Evolutionary conservation across 192 early-diverging fungal genomes (phyloP).

Genomic region (Umbelopsis sp.): DNA sequence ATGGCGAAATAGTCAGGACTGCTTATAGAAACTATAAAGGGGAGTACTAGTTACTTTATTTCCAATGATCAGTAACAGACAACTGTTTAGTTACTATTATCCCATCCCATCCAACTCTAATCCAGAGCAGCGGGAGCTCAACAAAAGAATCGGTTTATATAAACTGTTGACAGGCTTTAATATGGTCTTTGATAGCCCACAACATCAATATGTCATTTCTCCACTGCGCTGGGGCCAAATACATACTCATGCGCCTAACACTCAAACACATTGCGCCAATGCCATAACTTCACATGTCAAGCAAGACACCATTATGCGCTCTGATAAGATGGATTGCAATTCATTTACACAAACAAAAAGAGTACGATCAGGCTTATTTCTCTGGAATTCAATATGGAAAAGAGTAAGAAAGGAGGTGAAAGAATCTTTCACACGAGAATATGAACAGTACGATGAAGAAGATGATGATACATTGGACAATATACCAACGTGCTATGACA

Average conservation of each 20-base stretch:
- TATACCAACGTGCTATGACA: conserved; percentile 21
- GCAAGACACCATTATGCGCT: too few relatives aligned
- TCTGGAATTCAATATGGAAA: conserved; percentile 7
- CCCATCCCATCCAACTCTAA: too few relatives aligned
- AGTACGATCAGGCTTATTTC: background rate
- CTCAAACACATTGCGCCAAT: conserved; percentile 7
- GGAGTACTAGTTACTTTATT: too few relatives aligned
- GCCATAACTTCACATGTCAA: background rate
- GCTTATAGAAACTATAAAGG: too few relatives aligned
- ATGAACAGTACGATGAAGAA: background rate
- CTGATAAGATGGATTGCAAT: background rate
- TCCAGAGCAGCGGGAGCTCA: too few relatives aligned
- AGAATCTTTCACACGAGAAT: background rate
- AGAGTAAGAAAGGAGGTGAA: background rate
- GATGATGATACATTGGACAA: conserved; percentile 16
- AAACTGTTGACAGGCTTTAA: background rate
- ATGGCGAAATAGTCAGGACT: too few relatives aligned
- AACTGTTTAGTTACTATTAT: too few relatives aligned
- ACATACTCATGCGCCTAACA: background rate
- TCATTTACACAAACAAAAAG: background rate
- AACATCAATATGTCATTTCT: conserved; percentile 10
- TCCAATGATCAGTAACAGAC: too few relatives aligned
- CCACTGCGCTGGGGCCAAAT: conserved; percentile 5
- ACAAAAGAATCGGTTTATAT: too few relatives aligned
- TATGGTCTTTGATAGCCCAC: background rate